These are phyloP conservation scores for Davidsoniella neocaledoniae DNA, from an alignment of 2,329 filamentous ascomycete species.

Conservation along the genomic window DNA sequence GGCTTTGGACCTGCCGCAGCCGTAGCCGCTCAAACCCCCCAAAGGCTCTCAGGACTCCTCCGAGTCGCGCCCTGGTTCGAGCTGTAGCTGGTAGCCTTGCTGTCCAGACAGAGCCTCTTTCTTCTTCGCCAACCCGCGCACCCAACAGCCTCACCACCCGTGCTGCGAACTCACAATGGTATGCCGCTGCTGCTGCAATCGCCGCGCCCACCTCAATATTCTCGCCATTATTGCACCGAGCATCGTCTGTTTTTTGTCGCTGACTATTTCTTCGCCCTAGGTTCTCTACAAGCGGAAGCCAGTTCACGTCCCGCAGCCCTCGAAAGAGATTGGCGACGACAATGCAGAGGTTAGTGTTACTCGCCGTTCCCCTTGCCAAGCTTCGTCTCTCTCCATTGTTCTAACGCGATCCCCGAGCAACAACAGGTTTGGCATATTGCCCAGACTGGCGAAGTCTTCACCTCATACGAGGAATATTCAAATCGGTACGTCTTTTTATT, in stretches of 20 bases:
- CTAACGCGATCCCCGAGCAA: constrained; percentile 12
- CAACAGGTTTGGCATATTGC: constrained; percentile 84
- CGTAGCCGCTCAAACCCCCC: no score
- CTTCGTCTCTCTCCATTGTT: constrained; percentile 7
- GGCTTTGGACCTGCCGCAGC: no score
- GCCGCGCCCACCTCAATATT: no score
- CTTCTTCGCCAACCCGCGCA: no score
- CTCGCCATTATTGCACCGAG: no score
- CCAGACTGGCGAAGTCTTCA: constrained; percentile 80
- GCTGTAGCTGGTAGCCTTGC: no score
- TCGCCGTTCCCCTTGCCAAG: constrained; percentile 3
- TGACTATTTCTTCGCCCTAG: constrained; percentile 28
- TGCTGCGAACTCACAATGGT: no score
- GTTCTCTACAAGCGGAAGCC: constrained; percentile 94
- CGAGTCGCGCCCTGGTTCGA: no score
- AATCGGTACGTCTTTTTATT: constrained; percentile 42
- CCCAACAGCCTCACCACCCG: no score
- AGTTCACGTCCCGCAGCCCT: constrained; percentile 55
- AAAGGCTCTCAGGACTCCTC: no score
- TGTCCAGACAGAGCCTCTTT: no score
- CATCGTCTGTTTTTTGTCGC: neutral
- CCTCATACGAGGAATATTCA: constrained; percentile 75
- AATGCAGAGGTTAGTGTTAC: constrained; percentile 53
- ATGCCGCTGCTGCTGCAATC: no score
- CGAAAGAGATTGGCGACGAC: constrained; percentile 60